These are phyloP conservation scores for Epithele typhae DNA, from an alignment of 768 basidiomycete species.

Conservation along the genomic window DNA sequence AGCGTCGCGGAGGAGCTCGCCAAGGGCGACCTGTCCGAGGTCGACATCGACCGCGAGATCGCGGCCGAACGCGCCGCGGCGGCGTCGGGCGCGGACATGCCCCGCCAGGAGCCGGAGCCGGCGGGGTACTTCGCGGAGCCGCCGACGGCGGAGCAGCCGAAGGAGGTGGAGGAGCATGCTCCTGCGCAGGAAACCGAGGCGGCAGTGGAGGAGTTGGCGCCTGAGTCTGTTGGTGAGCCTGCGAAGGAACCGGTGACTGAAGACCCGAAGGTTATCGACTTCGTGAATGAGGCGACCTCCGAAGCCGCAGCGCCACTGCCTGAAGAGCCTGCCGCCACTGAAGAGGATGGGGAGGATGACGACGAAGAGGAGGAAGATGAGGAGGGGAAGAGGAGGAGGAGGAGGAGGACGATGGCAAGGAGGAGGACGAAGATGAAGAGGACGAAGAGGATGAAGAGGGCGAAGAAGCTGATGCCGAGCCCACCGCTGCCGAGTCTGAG, in stretches of 20 bases:
- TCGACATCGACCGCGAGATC: constrained; percentile 17
- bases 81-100: background rate
- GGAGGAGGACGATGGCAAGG: background rate
- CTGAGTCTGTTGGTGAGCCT: background rate
- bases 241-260: background rate
- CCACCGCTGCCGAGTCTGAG: too few species aligned
- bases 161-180: background rate
- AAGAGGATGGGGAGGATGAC: too few species aligned
- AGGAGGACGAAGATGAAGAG: background rate
- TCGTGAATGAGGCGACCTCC: too few species aligned
- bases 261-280: too few species aligned
- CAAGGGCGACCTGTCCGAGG: constrained; percentile 18
- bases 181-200: background rate
- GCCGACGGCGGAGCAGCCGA: background rate
- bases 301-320: too few species aligned
- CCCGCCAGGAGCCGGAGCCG: background rate
- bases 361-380: too few species aligned
- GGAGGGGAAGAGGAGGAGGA: background rate
- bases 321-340: too few species aligned
- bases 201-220: background rate
- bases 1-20: constrained; percentile 37
- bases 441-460: background rate
- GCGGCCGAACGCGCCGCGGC: constrained; percentile 10
- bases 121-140: background rate
- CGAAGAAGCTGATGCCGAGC: background rate